phyloP scores from a whole-genome alignment of 1,139 yeast species.

The Pichia sp. region DNA sequence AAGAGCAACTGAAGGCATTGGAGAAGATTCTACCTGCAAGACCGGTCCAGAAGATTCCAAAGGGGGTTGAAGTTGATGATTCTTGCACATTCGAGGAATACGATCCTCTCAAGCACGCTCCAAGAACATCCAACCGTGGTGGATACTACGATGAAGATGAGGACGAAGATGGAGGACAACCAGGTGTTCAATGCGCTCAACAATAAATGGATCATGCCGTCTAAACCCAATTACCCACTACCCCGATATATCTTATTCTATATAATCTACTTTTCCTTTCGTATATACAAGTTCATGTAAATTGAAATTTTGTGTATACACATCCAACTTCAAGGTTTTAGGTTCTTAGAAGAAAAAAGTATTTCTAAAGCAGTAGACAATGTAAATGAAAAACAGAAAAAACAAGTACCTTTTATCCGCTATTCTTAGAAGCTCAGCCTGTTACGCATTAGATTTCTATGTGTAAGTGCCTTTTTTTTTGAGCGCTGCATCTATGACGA shows the following conservation, averaged over 20 bases:
- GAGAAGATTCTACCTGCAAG: constrained; percentile 67
- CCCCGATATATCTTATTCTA: neutral
- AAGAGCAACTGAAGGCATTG: constrained; percentile 61
- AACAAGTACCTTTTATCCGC: too few species aligned
- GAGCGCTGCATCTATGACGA: too few species aligned
- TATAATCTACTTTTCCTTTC: neutral
- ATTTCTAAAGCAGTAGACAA: too few species aligned
- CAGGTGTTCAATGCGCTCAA: constrained; percentile 86
- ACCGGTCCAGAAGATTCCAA: constrained; percentile 51
- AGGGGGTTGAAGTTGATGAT: constrained; percentile 71
- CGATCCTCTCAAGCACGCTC: constrained; percentile 55
- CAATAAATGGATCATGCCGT: constrained; percentile 40
- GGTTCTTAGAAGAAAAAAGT: too few species aligned
- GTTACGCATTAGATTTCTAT: too few species aligned
- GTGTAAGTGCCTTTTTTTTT: too few species aligned
- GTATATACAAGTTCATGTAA: neutral
- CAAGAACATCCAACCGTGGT: constrained; percentile 38
- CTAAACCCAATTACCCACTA: neutral
- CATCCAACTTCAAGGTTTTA: neutral
- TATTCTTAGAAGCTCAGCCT: too few species aligned
- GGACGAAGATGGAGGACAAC: constrained; percentile 57
- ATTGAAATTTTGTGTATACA: neutral
- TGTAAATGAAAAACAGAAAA: too few species aligned
- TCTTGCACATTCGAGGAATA: constrained; percentile 61
- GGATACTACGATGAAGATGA: constrained; percentile 50